Percentiles rank a stretch among this genome's conserved stretches.
Evolutionary conservation across 2,329 filamentous ascomycete genomes (phyloP).

Genomic region (Neodidymelliopsis sp.): DNA sequence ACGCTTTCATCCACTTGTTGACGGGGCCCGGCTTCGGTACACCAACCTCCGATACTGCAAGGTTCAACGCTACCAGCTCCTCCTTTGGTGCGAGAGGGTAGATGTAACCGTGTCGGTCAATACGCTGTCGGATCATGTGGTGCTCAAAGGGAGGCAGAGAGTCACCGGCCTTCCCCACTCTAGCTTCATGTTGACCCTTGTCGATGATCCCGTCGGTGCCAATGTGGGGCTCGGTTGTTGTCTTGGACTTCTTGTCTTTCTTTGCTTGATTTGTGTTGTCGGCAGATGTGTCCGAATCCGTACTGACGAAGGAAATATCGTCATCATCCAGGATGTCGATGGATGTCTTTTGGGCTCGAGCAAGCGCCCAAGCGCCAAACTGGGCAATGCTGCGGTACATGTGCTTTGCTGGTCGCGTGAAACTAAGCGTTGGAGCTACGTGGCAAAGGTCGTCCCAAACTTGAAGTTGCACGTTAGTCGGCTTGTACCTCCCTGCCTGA

Average conservation of each 20-base stretch:
- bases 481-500: constrained; percentile 73
- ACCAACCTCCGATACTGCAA: constrained; percentile 73
- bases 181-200: constrained; percentile 20
- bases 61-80: constrained; percentile 71
- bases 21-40: constrained; percentile 82
- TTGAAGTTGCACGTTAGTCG: constrained; percentile 91
- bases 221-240: constrained; percentile 26
- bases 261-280: constrained; percentile 29
- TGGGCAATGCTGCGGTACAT: constrained; percentile 95
- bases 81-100: constrained; percentile 70
- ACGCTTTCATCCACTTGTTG: constrained; percentile 81
- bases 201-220: constrained; percentile 27
- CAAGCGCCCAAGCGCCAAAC: constrained; percentile 90
- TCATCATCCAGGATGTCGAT: constrained; percentile 87
- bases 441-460: constrained; percentile 97
- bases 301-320: constrained; percentile 75
- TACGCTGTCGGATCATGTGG: constrained; percentile 91
- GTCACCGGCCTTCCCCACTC: constrained; percentile 86
- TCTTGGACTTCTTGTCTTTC: constrained; percentile 33
- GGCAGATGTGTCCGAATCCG: constrained; percentile 50
- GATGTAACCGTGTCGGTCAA: constrained; percentile 79
- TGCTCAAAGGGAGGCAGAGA: constrained; percentile 78
- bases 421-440: constrained; percentile 90
- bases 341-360: constrained; percentile 77
- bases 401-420: constrained; percentile 92